Conservation (phyloP, 2,329 filamentous ascomycete genomes). For the Venturia oleaginea region DNA sequence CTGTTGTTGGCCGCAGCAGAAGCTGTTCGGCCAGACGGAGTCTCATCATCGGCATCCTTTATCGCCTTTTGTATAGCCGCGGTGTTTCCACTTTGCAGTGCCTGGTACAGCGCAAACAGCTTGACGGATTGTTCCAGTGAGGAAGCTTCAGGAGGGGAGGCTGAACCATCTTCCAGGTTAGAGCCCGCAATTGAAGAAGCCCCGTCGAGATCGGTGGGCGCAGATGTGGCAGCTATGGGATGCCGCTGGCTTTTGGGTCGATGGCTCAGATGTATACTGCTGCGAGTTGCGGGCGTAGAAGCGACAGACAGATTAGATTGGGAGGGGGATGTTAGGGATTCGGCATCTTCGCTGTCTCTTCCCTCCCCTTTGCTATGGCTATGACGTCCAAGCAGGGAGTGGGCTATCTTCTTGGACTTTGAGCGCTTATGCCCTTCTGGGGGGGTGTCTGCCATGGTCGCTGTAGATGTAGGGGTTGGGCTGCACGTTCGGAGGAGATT, state of each 20-base stretch:
- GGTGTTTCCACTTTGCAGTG: conserved; percentile 81
- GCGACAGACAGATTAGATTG: not conserved
- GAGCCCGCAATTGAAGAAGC: not conserved
- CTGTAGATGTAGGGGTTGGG: not conserved
- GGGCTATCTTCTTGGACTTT: conserved; percentile 5
- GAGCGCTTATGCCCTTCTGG: not conserved
- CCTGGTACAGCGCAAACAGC: conserved; percentile 91
- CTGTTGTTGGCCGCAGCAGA: conserved; percentile 40
- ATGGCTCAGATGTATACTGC: not conserved
- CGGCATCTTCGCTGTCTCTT: not conserved
- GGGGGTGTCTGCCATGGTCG: not conserved
- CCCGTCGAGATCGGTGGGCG: not conserved
- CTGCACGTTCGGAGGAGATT: not conserved
- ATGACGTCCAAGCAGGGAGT: not conserved
- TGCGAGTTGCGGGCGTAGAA: not conserved
- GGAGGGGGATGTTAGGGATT: not conserved
- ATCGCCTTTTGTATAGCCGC: conserved; percentile 82
- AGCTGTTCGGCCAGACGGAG: conserved; percentile 21
- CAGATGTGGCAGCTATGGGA: not conserved
- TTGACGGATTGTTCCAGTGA: conserved; percentile 80
- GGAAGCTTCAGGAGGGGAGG: conserved; percentile 20
- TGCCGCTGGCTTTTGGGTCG: not conserved
- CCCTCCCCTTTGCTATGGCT: not conserved
- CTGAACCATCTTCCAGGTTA: not conserved
- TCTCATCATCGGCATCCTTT: conserved; percentile 42